Conservation (phyloP, 441 rosid species). For the Gossypium gossypioides region DNA sequence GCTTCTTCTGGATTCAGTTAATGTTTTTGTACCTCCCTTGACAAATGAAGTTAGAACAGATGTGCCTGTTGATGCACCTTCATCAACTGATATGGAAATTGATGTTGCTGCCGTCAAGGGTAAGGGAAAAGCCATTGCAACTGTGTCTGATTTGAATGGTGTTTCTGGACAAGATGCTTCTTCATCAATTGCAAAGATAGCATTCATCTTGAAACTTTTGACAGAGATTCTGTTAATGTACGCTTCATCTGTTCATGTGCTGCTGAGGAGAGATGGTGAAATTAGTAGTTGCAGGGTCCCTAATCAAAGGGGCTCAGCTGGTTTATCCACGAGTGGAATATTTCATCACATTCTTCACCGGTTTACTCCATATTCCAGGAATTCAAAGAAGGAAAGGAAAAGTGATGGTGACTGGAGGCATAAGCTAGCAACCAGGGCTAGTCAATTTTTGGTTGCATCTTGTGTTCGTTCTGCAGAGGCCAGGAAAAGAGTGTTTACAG, state of each 20-base stretch:
- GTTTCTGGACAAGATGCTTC: slow-evolving; percentile 50
- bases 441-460: slow-evolving; percentile 80
- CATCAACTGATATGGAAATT: slow-evolving; percentile 78
- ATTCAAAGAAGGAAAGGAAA: slow-evolving; percentile 64
- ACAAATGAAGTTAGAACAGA: slow-evolving; percentile 42
- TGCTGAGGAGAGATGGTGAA: slow-evolving; percentile 80
- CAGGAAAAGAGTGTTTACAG: slow-evolving; percentile 73
- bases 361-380: slow-evolving; percentile 59
- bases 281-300: slow-evolving; percentile 48
- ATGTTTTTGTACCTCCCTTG: slow-evolving; percentile 56
- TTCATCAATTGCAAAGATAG: slow-evolving; percentile 76
- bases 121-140: slow-evolving; percentile 83
- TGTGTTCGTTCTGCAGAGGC: slow-evolving; percentile 91
- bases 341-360: slow-evolving; percentile 75
- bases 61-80: slow-evolving; percentile 28
- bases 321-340: slow-evolving; percentile 45
- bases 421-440: slow-evolving; percentile 72
- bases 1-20: slow-evolving; percentile 70
- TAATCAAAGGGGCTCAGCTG: slow-evolving; percentile 42
- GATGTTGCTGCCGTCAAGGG: slow-evolving; percentile 71
- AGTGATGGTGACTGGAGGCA: slow-evolving; percentile 85
- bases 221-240: slow-evolving; percentile 85
- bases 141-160: slow-evolving; percentile 50
- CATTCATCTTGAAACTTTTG: slow-evolving; percentile 81
- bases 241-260: slow-evolving; percentile 69